Conservation (phyloP, 495 filamentous ascomycete genomes). For the Penicillium salamii region DNA sequence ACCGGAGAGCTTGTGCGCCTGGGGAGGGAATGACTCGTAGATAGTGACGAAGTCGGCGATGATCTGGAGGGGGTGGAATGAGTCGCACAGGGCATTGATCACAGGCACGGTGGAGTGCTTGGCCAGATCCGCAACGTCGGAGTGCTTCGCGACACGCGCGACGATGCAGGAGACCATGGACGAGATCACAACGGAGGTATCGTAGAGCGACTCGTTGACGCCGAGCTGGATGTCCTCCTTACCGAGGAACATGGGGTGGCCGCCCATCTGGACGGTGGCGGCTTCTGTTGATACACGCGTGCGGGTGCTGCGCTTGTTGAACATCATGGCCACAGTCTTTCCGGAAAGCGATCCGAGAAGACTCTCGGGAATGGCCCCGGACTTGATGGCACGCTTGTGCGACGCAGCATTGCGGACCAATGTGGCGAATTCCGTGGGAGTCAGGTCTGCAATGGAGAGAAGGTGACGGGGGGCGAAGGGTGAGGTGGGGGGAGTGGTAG, state of each 20-base stretch:
- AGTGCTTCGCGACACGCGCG: constrained; percentile 80
- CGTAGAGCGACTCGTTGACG: constrained; percentile 89
- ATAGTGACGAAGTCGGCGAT: constrained; percentile 93
- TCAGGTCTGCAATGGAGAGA: constrained; percentile 84
- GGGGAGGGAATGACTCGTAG: constrained; percentile 64
- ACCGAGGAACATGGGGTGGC: constrained; percentile 93
- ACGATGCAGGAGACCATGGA: constrained; percentile 91
- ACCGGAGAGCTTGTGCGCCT: constrained; percentile 39
- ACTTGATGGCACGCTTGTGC: constrained; percentile 77
- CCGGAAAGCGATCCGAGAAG: constrained; percentile 59
- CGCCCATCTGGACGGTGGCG: constrained; percentile 77
- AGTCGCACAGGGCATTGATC: constrained; percentile 88
- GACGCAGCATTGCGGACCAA: constrained; percentile 76
- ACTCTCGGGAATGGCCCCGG: constrained; percentile 56
- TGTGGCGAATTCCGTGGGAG: constrained; percentile 69
- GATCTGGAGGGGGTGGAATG: constrained; percentile 88
- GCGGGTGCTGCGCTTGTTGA: constrained; percentile 89
- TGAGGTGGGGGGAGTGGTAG: constrained; percentile 36
- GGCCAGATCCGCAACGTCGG: constrained; percentile 75
- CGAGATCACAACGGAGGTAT: constrained; percentile 84
- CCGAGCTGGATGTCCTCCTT: constrained; percentile 95
- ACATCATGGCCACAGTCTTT: constrained; percentile 90
- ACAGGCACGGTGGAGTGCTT: constrained; percentile 82
- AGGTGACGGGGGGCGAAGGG: constrained; percentile 72
- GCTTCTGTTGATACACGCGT: constrained; percentile 91